A percentile compares a stretch with the other conserved stretches of the same genome.
These are phyloP conservation scores for Cordyceps cicadae DNA, from an alignment of 2,329 filamentous ascomycete species.

Conservation along the genomic window DNA sequence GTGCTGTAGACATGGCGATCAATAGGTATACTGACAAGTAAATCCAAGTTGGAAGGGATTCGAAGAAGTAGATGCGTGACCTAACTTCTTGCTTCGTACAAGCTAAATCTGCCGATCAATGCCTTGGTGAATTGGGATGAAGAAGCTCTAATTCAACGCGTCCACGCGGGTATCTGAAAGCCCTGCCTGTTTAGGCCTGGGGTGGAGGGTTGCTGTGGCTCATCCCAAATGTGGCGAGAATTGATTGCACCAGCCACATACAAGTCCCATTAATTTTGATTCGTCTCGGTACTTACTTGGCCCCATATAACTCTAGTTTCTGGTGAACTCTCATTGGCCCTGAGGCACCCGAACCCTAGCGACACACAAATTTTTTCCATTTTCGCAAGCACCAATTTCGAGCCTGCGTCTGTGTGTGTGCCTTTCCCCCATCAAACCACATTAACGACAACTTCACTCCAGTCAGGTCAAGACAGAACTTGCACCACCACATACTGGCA, in stretches of 20 bases:
- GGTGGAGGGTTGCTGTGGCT: not conserved
- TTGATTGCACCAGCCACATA: not conserved
- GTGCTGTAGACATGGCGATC: conserved; percentile 26
- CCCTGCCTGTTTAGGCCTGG: conserved; percentile 1
- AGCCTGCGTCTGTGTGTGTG: conserved; percentile 10
- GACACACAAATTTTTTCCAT: conserved; percentile 32
- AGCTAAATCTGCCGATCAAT: not conserved
- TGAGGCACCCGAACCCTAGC: conserved; percentile 29
- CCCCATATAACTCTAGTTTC: not conserved
- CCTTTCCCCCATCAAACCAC: conserved; percentile 19
- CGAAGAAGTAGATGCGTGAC: too few species aligned
- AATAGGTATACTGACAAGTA: not conserved
- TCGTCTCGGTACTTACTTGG: not conserved
- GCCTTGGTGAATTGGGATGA: not conserved
- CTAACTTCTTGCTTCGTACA: too few species aligned
- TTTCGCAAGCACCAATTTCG: conserved; percentile 25
- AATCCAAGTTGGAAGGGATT: not conserved
- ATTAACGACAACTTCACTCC: conserved; percentile 27
- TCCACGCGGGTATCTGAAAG: not conserved
- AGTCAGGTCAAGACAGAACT: conserved; percentile 35
- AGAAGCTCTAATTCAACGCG: not conserved
- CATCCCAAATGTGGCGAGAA: not conserved
- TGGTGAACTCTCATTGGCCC: conserved; percentile 25
- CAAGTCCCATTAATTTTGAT: not conserved
- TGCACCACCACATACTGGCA: conserved; percentile 37